phyloP scores from a whole-genome alignment of 1,284 basidiomycete genomes.

The Trametes versicolor region DNA sequence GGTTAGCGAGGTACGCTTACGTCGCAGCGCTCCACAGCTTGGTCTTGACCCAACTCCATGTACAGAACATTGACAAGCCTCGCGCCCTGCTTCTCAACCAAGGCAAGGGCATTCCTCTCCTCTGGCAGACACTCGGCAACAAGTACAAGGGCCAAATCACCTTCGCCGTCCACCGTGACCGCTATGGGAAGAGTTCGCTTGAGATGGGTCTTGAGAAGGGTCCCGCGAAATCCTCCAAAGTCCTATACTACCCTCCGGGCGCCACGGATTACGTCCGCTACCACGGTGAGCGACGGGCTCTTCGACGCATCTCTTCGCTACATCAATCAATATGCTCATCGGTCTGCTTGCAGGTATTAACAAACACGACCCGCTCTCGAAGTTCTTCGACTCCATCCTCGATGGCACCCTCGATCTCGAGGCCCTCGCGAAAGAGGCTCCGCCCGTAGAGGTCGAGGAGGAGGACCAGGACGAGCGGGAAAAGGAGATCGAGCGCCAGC shows the following conservation, averaged over 20 bases:
- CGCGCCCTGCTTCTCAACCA: slow-evolving; percentile 82
- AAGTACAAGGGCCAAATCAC: slow-evolving; percentile 74
- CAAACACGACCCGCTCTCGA: slow-evolving; percentile 72
- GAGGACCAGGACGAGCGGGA: slow-evolving; percentile 52
- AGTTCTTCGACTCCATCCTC: slow-evolving; percentile 74
- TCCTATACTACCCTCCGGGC: slow-evolving; percentile 71
- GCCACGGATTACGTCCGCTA: slow-evolving; percentile 64
- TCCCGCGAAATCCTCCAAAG: slow-evolving; percentile 66
- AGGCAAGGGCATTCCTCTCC: slow-evolving; percentile 80
- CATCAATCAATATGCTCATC: background rate
- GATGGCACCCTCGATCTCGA: slow-evolving; percentile 70
- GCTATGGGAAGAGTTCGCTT: slow-evolving; percentile 64
- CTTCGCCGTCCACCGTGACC: slow-evolving; percentile 77
- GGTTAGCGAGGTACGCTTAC: slow-evolving; percentile 62
- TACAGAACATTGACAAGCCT: slow-evolving; percentile 61
- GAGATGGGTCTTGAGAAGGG: slow-evolving; percentile 64
- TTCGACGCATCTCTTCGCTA: background rate
- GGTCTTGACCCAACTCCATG: background rate
- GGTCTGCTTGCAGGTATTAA: slow-evolving; percentile 56
- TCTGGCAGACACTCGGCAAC: slow-evolving; percentile 88
- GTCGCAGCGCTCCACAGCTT: slow-evolving; percentile 2
- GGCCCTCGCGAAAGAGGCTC: slow-evolving; percentile 49
- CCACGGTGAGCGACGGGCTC: slow-evolving; percentile 56
- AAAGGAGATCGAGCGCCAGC: slow-evolving; percentile 57
- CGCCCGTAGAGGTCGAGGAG: slow-evolving; percentile 45